These are phyloP conservation scores for Xanthoceras sorbifolium DNA, from an alignment of 345 rosid species.

Conservation along the genomic window DNA sequence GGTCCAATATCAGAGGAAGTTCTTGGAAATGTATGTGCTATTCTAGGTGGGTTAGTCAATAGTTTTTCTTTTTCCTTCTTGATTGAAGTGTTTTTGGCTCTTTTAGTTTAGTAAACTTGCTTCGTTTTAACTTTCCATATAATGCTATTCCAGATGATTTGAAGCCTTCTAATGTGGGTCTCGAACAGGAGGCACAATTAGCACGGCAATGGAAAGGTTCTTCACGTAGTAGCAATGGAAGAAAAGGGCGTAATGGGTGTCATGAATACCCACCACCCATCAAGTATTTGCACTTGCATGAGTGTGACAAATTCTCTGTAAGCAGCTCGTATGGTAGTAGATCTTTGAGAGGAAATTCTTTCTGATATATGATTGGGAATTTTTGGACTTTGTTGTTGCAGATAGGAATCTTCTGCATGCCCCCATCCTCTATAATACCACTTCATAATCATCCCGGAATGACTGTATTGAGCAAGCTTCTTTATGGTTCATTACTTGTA, in stretches of 20 bases:
- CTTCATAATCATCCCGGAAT: constrained; percentile 97
- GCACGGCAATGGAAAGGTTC: constrained; percentile 56
- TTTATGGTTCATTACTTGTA: constrained; percentile 82
- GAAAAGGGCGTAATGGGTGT: constrained; percentile 7
- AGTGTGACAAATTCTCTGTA: constrained; percentile 91
- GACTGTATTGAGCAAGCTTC: constrained; percentile 90
- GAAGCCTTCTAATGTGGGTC: constrained; percentile 94
- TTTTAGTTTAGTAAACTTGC: neutral
- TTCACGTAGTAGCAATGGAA: neutral
- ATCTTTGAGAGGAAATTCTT: too few species aligned
- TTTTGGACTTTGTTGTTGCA: constrained; percentile 34
- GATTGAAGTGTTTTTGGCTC: neutral
- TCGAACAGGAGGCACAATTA: constrained; percentile 87
- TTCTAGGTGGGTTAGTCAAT: constrained; percentile 30
- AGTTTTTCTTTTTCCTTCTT: neutral
- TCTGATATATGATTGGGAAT: neutral
- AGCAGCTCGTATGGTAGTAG: constrained; percentile 25
- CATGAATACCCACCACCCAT: constrained; percentile 59
- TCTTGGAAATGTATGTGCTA: constrained; percentile 31
- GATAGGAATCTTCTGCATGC: constrained; percentile 96
- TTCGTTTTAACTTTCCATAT: neutral
- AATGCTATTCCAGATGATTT: constrained; percentile 65
- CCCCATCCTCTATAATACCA: constrained; percentile 84
- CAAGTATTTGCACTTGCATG: constrained; percentile 82
- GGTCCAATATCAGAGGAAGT: constrained; percentile 42